A percentile compares a stretch with the other conserved stretches of the same genome.
Conservation (phyloP, 2,329 filamentous ascomycete genomes). For the Colletotrichum sp. region DNA sequence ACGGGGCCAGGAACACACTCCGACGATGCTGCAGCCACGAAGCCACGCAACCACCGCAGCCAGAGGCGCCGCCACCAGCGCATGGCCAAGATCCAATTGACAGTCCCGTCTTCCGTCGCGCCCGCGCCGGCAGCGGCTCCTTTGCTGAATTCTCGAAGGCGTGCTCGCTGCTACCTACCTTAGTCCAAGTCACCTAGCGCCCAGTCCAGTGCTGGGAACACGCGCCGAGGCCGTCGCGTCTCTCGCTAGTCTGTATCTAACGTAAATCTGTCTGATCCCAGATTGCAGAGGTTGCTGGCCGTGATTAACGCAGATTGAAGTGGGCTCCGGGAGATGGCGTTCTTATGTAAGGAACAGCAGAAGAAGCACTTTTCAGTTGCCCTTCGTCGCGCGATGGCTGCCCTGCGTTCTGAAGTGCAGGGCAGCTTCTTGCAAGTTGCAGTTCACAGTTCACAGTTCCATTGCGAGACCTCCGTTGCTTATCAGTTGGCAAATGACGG, state of each 20-base stretch:
- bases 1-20: not conserved
- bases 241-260: not conserved
- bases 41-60: not conserved
- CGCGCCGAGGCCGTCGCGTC: not conserved
- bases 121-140: not conserved
- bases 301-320: not conserved
- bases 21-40: not conserved
- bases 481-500: constrained; percentile 3
- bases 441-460: not conserved
- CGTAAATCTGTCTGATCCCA: not conserved
- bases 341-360: not conserved
- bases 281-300: not conserved
- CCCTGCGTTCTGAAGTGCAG: not conserved
- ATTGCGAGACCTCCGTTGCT: not conserved
- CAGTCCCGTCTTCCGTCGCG: not conserved
- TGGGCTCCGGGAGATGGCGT: not conserved
- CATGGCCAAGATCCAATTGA: not conserved
- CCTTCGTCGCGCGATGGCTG: not conserved
- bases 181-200: not conserved
- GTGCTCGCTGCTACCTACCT: not conserved
- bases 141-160: not conserved
- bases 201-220: not conserved
- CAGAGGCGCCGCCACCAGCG: not conserved
- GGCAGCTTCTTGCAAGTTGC: not conserved
- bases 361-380: not conserved